Conservation (phyloP, 2,329 filamentous ascomycete genomes). For the Gliomastix tumulicola region DNA sequence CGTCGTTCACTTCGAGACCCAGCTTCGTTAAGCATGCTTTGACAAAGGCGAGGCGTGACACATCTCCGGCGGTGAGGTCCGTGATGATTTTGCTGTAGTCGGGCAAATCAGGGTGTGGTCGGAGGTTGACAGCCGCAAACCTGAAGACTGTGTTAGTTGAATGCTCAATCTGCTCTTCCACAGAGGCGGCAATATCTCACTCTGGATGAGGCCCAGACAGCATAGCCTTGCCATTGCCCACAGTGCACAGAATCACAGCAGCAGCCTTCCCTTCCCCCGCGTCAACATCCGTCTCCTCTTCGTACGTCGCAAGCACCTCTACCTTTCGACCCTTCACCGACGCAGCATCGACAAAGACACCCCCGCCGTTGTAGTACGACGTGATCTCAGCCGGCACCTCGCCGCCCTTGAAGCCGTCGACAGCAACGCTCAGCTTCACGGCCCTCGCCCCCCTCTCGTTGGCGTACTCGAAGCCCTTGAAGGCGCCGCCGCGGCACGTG, state of each 20-base stretch:
- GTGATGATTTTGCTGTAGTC: slow-evolving; percentile 66
- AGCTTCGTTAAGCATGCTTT: slow-evolving; percentile 75
- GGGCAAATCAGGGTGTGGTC: slow-evolving; percentile 57
- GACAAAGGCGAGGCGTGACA: slow-evolving; percentile 64
- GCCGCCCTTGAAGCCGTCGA: slow-evolving; percentile 47
- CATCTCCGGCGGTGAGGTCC: slow-evolving; percentile 61
- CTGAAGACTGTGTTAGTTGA: too few relatives aligned
- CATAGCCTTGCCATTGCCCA: slow-evolving; percentile 73
- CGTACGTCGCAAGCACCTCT: slow-evolving; percentile 76
- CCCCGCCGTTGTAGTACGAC: slow-evolving; percentile 91
- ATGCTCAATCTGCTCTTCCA: too few relatives aligned
- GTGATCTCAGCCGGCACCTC: slow-evolving; percentile 55
- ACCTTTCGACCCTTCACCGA: slow-evolving; percentile 57
- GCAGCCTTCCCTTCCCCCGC: slow-evolving; percentile 69
- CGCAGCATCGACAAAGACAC: slow-evolving; percentile 78
- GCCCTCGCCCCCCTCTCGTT: slow-evolving; percentile 80
- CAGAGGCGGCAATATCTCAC: too few relatives aligned
- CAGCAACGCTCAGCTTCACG: slow-evolving; percentile 57
- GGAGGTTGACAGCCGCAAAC: slow-evolving; percentile 75
- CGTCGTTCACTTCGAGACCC: slow-evolving; percentile 64
- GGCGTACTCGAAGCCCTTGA: slow-evolving; percentile 82
- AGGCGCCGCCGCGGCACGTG: slow-evolving; percentile 77
- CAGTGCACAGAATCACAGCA: slow-evolving; percentile 75
- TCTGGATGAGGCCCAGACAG: slow-evolving; percentile 90
- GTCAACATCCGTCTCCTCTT: slow-evolving; percentile 68